Percentiles rank a stretch among this genome's conserved stretches.
Evolutionary conservation across 805 yeast species (phyloP).

Genomic region (Barnettozyma wickerhamii): DNA sequence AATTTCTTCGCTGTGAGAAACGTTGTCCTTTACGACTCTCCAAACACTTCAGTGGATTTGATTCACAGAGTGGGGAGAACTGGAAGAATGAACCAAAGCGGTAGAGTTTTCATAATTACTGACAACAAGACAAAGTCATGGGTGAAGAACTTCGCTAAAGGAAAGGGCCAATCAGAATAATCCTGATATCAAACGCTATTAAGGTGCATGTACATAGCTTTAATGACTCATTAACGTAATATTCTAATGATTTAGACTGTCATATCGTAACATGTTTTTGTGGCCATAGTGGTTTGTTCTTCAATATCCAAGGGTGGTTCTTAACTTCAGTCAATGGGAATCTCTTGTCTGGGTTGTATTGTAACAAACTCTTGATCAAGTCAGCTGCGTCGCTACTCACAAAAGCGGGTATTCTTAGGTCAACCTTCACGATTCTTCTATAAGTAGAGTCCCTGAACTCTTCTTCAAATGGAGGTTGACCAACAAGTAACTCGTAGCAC

Average conservation of each 20-base stretch:
- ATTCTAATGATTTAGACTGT: no score
- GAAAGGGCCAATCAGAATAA: constrained; percentile 44
- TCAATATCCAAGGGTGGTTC: constrained; percentile 79
- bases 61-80: constrained; percentile 93
- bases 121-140: constrained; percentile 67
- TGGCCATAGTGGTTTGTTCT: constrained; percentile 61
- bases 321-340: constrained; percentile 56
- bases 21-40: constrained; percentile 80
- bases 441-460: constrained; percentile 72
- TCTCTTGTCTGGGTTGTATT: constrained; percentile 66
- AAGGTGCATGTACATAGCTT: not conserved
- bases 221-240: no score
- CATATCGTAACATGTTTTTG: constrained; percentile 14
- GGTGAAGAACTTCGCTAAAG: constrained; percentile 60
- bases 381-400: constrained; percentile 75
- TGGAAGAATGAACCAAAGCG: constrained; percentile 85
- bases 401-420: constrained; percentile 64
- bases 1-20: constrained; percentile 81
- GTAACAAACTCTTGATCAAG: constrained; percentile 58
- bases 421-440: constrained; percentile 73
- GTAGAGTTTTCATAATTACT: constrained; percentile 79
- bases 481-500: constrained; percentile 81
- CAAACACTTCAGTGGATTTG: constrained; percentile 77
- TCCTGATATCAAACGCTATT: no score
- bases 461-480: constrained; percentile 91